Base-by-base conservation (phyloP, 495 filamentous ascomycete genomes). In the Mycothermus thermophilus region DNA sequence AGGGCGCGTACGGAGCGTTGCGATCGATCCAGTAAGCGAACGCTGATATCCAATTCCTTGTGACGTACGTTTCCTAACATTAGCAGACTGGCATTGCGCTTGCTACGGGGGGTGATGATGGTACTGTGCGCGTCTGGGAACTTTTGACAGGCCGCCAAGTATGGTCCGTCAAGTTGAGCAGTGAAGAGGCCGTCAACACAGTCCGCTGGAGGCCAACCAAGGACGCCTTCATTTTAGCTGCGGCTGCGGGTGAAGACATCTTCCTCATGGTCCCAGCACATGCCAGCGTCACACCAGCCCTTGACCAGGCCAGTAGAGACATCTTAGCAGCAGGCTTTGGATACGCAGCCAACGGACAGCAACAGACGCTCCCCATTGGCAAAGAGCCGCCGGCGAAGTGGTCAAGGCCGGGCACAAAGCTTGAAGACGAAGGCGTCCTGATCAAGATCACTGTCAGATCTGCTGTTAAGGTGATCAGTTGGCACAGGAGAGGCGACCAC, bases 401-500 rank as follows among this genome's bases (percentile, higher is more conserved):
- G 90, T 69, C 75, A 8, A 79, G 88, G 5, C 86, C 90, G 4
- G 71, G 73, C 15, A 47, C 72, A n/a, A 62, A 66, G 11, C 73
- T 93, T 7, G 71, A 81, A 49, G 79, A 82, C 14, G 68, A 75
- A 26, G 84, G 86, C 30, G 77, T 93, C 8, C 66, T 81, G 40
- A 72, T 81, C 30, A 77, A 79, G 39, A 72, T 79, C 37, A 82
- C 80, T 19, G 75, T 94, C n/a, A 72, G 80, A 34, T 78, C 80
- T 29, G 70, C 79, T 5, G 68, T 90, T 44, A 96, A 93, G 62
- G 77, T 82, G n/a, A 77, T 97, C 47, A 75, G 74, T 46, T 96
- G 85, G 85, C 90, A 97, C 61, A 76, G 90, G 38, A 75, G 81
- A 42, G 90, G 90, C 45, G 86, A 95, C 55, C 93, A 94, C 65